Conservation (phyloP, 2,329 filamentous ascomycete genomes). For the Cercospora canescens region DNA sequence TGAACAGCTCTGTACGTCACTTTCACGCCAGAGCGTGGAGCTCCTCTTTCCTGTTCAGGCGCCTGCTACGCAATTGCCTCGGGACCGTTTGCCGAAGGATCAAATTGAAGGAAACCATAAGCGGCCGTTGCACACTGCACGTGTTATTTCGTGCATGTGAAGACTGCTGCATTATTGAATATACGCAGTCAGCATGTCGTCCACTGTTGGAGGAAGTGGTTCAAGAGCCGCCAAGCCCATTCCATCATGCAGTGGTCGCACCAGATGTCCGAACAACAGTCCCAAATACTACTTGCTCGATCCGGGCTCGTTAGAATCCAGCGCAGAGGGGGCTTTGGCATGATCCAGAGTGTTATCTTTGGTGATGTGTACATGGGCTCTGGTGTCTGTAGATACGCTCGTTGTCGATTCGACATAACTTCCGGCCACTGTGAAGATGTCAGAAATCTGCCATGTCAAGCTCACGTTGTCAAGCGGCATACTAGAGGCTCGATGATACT, state of each 20-base stretch:
- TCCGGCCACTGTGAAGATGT: neutral
- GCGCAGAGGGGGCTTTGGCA: neutral
- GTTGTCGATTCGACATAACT: neutral
- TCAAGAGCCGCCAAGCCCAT: too few relatives aligned
- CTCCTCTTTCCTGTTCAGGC: conserved; percentile 1
- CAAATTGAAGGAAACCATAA: neutral
- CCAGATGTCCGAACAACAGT: too few relatives aligned
- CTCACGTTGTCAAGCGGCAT: neutral
- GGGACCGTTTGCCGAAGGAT: neutral
- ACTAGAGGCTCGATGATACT: neutral
- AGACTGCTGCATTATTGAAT: neutral
- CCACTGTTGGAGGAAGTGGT: too few relatives aligned
- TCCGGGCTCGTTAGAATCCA: neutral
- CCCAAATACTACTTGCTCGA: neutral
- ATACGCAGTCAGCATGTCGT: too few relatives aligned
- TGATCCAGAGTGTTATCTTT: neutral
- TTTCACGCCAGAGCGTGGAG: neutral
- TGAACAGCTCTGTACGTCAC: neutral
- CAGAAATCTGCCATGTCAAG: neutral
- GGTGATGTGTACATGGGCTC: neutral
- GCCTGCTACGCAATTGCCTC: conserved; percentile 1
- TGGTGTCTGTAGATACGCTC: neutral
- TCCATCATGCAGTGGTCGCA: too few relatives aligned
- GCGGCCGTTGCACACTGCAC: neutral
- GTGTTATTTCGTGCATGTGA: neutral